phyloP scores from a whole-genome alignment of 331 rosid species.

The Malus hybrid region DNA sequence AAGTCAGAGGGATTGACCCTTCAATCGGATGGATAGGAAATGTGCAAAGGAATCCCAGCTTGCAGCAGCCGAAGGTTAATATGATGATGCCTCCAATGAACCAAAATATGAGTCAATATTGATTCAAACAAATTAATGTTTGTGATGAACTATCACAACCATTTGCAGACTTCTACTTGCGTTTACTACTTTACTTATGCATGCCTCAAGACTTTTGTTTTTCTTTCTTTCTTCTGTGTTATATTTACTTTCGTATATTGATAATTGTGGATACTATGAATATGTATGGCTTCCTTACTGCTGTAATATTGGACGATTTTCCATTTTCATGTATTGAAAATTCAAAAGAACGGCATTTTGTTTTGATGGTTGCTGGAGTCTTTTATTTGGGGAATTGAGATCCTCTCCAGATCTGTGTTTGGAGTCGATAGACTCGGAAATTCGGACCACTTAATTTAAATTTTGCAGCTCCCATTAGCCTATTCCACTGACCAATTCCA shows the following conservation, averaged over 20 bases:
- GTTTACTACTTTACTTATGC: background rate
- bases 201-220: background rate
- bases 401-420: too few species aligned
- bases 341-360: background rate
- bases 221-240: background rate
- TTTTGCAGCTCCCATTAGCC: too few species aligned
- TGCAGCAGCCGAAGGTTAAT: background rate
- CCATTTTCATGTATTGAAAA: background rate
- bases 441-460: too few species aligned
- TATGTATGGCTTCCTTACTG: background rate
- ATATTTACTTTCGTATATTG: background rate
- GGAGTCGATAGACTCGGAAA: too few species aligned
- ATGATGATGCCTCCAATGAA: slow-evolving; percentile 3
- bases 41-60: background rate
- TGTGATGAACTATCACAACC: background rate
- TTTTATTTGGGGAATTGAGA: too few species aligned
- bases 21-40: slow-evolving; percentile 17
- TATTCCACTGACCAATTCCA: too few species aligned
- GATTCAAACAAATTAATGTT: background rate
- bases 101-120: background rate
- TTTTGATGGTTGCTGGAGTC: background rate
- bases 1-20: slow-evolving; percentile 14
- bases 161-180: background rate
- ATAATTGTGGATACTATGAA: background rate
- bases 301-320: background rate